Conservation (phyloP, 2,329 filamentous ascomycete genomes). For the Pseudovirgaria hyperparasitica region DNA sequence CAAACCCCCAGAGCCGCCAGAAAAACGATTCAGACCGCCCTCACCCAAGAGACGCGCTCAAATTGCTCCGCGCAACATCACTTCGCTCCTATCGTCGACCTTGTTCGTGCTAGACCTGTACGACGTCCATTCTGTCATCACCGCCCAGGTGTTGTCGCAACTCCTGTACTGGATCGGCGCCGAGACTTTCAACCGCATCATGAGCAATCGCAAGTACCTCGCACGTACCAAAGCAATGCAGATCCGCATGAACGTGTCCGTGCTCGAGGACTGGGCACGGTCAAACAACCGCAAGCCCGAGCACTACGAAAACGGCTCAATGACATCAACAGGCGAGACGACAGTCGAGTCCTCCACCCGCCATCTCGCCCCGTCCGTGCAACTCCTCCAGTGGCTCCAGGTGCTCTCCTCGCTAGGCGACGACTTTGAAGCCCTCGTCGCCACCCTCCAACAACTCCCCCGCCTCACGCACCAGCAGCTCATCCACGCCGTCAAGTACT, state of each 20-base stretch:
- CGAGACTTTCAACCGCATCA: constrained; percentile 94
- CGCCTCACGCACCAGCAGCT: constrained; percentile 76
- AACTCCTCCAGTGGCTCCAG: constrained; percentile 92
- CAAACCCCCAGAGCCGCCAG: constrained; percentile 70
- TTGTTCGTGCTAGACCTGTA: constrained; percentile 97
- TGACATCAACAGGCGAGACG: constrained; percentile 70
- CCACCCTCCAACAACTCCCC: constrained; percentile 79
- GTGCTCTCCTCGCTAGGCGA: constrained; percentile 92
- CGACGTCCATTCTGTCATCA: constrained; percentile 95
- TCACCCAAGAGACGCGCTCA: constrained; percentile 89
- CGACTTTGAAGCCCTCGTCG: constrained; percentile 76
- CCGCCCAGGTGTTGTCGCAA: constrained; percentile 79
- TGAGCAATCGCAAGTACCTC: constrained; percentile 89
- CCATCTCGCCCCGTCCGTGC: constrained; percentile 81
- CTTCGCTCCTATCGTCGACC: constrained; percentile 86
- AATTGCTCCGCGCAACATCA: constrained; percentile 86
- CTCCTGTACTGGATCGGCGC: constrained; percentile 92
- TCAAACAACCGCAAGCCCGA: constrained; percentile 88
- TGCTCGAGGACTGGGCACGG: constrained; percentile 89
- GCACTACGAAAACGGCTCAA: constrained; percentile 88
- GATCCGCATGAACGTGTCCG: constrained; percentile 96
- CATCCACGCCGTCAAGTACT: constrained; percentile 83
- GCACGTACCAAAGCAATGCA: constrained; percentile 98
- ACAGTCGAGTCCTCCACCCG: constrained; percentile 73
- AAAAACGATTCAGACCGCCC: constrained; percentile 83